Base-by-base conservation (phyloP, 345 rosid genomes). In the Acer saccharum region DNA sequence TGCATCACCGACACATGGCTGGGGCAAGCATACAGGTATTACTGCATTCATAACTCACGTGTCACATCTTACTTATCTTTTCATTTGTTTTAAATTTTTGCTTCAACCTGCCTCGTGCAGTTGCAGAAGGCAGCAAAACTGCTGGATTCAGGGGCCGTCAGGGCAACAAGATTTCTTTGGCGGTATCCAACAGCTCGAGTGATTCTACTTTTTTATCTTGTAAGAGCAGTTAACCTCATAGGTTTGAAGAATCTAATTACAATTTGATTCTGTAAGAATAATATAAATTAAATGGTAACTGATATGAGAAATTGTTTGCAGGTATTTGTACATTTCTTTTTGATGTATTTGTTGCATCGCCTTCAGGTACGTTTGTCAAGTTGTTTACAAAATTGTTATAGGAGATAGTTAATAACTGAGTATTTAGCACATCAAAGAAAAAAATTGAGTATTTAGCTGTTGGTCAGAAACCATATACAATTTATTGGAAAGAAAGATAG, bases 111-210 rank as follows among this genome's bases (percentile, higher is more conserved):
- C 72, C 73, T 79, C 58, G 35, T 80, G 80, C 91, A 94, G 99
- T 84, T 96, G 84, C 98, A 94, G 72, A 96, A 89, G 87, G 98
- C 97, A 25, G 98, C 95, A 68, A 96, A 94, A 77, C 68, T 96
- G 41, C 84, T 96, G 81, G 98, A 96, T 82, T 84, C 98, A 3
- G 98, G 98, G 44, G 97, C 98, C 77, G 99, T 93, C 66, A 92
- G 98, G 86, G 99, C 97, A 78, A 96, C 95, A 0, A 87, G 98
- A 82, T 96, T 96, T 84, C 93, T 96, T 64, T 96, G 98, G 98
- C 96, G 92, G 77, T 94, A 96, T 84, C 99, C 99, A 13, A 87
- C 87, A 71, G 99, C 99, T 60, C 92, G 98, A 48, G 80, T 96
- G 48, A 79, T 84, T 75, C 79, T 91, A 75, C 93, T 96, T 25